Conservation (phyloP, 805 yeast genomes). For the Maudiozyma barnettii region DNA sequence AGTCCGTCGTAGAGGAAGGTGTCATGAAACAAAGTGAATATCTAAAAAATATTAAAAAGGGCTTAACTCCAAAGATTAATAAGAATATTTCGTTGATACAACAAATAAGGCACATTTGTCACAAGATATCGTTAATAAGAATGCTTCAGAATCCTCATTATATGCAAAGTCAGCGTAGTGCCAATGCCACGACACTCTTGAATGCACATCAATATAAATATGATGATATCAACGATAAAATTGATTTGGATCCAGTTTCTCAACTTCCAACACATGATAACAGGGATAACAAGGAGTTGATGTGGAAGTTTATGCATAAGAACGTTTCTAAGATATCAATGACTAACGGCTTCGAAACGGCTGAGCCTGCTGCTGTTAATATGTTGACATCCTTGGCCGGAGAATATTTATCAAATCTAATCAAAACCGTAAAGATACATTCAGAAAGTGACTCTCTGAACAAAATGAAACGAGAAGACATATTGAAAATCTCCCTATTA, state of each 20-base stretch:
- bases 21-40: constrained; percentile 25
- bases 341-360: constrained; percentile 86
- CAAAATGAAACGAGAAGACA: constrained; percentile 29
- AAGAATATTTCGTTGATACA: constrained; percentile 73
- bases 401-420: constrained; percentile 64
- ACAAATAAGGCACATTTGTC: constrained; percentile 77
- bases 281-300: constrained; percentile 45
- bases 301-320: constrained; percentile 56
- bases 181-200: constrained; percentile 13
- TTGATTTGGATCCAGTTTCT: constrained; percentile 78
- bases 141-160: constrained; percentile 57
- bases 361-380: constrained; percentile 69
- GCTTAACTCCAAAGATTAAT: constrained; percentile 51
- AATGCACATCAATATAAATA: constrained; percentile 19
- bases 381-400: constrained; percentile 78
- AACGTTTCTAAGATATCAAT: constrained; percentile 71
- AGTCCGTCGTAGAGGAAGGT: constrained; percentile 31
- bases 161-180: constrained; percentile 11
- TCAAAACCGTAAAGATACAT: constrained; percentile 60
- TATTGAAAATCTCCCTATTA: constrained; percentile 53
- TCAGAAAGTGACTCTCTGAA: constrained; percentile 47
- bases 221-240: constrained; percentile 44
- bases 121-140: constrained; percentile 77
- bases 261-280: constrained; percentile 60
- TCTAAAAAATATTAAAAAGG: constrained; percentile 39